Conservation (phyloP, 2,329 filamentous ascomycete genomes). For the Ilyonectria robusta region DNA sequence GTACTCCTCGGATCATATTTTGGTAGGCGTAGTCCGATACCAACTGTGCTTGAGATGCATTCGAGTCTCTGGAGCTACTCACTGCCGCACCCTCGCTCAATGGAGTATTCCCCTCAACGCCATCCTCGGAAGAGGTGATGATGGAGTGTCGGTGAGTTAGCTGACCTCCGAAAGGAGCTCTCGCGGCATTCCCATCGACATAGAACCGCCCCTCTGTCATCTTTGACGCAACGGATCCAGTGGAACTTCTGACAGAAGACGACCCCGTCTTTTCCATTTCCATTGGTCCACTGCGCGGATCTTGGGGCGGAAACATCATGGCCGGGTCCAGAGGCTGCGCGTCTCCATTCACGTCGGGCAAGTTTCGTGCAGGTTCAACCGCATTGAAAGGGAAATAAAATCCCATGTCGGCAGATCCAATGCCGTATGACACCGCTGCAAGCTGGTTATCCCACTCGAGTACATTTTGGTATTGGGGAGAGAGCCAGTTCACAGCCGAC, state of each 20-base stretch:
- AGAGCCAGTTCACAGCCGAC: constrained; percentile 18
- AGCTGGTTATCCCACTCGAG: constrained; percentile 3
- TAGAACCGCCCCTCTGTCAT: constrained; percentile 8
- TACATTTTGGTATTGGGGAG: neutral
- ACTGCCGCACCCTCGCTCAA: neutral
- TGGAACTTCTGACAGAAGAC: neutral
- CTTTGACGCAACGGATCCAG: neutral
- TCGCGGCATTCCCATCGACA: constrained; percentile 10
- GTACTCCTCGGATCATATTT: neutral
- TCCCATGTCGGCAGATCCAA: neutral
- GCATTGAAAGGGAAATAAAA: neutral
- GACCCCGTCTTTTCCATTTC: neutral
- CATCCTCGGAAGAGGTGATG: neutral
- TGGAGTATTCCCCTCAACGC: neutral
- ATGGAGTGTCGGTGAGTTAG: neutral
- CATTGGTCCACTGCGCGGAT: neutral
- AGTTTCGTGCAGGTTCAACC: neutral
- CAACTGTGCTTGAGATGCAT: neutral
- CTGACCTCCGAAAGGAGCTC: constrained; percentile 15
- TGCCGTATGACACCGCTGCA: neutral
- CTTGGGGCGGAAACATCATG: neutral
- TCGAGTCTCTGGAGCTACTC: neutral
- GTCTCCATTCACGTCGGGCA: neutral
- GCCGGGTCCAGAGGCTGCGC: neutral
- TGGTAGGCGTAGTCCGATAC: constrained; percentile 7